These are phyloP conservation scores for Quercus variabilis DNA, from an alignment of 306 rosid genomes.

Conservation along the genomic window DNA sequence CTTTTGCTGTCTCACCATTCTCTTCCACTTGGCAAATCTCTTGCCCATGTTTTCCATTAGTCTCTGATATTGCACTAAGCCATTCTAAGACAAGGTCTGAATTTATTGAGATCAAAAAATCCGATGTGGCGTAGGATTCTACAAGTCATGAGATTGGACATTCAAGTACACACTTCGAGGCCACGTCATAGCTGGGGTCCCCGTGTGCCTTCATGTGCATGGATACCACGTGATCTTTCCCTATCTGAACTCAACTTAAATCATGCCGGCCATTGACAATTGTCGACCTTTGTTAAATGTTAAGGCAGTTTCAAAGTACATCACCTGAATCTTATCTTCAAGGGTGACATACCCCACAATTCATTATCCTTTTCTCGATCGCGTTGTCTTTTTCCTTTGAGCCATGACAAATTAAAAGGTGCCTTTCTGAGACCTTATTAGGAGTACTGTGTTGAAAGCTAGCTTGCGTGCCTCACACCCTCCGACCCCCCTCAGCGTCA, in stretches of 20 bases:
- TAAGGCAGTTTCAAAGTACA: constrained; percentile 42
- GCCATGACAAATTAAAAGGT: neutral
- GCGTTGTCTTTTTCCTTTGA: neutral
- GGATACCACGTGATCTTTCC: constrained; percentile 39
- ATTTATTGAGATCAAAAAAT: neutral
- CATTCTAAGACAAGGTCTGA: neutral
- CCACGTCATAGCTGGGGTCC: constrained; percentile 34
- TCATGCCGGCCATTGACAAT: constrained; percentile 52
- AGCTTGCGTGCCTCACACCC: too few species aligned
- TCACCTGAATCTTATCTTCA: constrained; percentile 45
- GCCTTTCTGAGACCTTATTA: constrained; percentile 8
- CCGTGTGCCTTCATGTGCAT: constrained; percentile 31
- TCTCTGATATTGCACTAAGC: neutral
- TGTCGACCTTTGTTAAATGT: constrained; percentile 19
- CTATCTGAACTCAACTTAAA: constrained; percentile 28
- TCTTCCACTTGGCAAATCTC: constrained; percentile 65
- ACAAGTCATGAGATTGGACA: neutral
- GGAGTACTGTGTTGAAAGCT: neutral
- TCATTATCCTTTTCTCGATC: constrained; percentile 21
- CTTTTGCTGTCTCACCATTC: constrained; percentile 68
- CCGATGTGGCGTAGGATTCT: neutral
- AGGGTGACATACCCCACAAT: constrained; percentile 33
- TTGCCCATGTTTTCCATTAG: constrained; percentile 31
- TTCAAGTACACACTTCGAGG: constrained; percentile 16
- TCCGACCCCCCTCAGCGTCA: too few species aligned